Base-by-base conservation (phyloP, 2,329 filamentous ascomycete species). In the Claviceps digitariae region DNA sequence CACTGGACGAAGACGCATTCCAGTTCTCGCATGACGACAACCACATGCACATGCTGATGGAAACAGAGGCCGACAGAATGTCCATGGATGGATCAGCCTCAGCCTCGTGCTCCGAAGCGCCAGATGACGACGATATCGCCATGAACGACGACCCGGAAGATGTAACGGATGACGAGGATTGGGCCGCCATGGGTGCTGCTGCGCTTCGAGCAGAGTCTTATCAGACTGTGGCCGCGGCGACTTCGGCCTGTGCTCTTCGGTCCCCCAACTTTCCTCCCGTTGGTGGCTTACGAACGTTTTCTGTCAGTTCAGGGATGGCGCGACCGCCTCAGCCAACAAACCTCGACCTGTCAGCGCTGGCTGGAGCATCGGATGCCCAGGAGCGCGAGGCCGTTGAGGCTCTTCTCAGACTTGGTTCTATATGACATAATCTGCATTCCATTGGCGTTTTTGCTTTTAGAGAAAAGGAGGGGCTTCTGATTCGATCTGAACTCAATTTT, bases 41-140 rank as follows among this genome's bases (percentile, higher is more conserved):
- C 56, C 77, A 81, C 59, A 74, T 81, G 59, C 79, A 76, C 64
- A 84, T 90, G 78, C 74, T 86, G 61, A 75, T 86, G 62, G 87
- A 91, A 67, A 78, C 90, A 62, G 90, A 94, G 67, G 90, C 87
- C 38, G 91, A 97, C 70, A 91, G 90, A 68, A 97, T 97, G 91
- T 96, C 90, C 56, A 78, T 86, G 63, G 84, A 87, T 56, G 79
- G 81, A 45, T 82, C 79, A 17, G 78, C 72, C 53, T 87, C 83
- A 51, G 84, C 81, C 50, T 90, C 87, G 13, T 90, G 86, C 63
- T 89, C 85, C 34, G 86, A 89, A 61, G 85, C 84, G 20, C 79
- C 79, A 44, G 81, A 83, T 52, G 84, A 86, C 56, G 75, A 81
- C 56, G 75, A 81, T 56, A 72, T 73, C 59, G 79, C 72, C 60